Conservation (phyloP, 2,329 filamentous ascomycete species). For the Aspergillus flavus region DNA sequence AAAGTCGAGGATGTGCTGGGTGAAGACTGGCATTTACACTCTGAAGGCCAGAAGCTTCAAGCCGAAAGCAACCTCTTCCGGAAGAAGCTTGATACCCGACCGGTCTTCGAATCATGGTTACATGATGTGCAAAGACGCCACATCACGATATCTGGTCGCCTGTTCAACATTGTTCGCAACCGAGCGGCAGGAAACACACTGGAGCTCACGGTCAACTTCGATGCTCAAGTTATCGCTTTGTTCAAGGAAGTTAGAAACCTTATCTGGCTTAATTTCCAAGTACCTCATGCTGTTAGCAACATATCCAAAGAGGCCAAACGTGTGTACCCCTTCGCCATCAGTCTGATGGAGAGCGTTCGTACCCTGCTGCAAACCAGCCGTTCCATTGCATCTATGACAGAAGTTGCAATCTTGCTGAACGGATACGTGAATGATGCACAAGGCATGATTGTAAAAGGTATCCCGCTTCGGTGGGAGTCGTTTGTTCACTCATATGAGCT, state of each 20-base stretch:
- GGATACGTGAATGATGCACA: slow-evolving; percentile 93
- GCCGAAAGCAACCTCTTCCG: slow-evolving; percentile 91
- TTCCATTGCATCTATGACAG: slow-evolving; percentile 80
- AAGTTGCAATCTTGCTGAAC: slow-evolving; percentile 83
- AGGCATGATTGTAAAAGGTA: slow-evolving; percentile 77
- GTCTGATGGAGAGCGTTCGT: slow-evolving; percentile 97
- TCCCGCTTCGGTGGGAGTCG: slow-evolving; percentile 93
- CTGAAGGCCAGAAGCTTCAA: slow-evolving; percentile 91
- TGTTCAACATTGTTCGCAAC: slow-evolving; percentile 88
- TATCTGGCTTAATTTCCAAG: slow-evolving; percentile 89
- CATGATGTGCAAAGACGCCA: slow-evolving; percentile 86
- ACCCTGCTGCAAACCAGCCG: slow-evolving; percentile 87
- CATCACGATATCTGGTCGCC: slow-evolving; percentile 85
- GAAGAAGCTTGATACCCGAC: slow-evolving; percentile 90
- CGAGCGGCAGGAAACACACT: slow-evolving; percentile 86
- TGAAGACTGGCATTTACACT: slow-evolving; percentile 89
- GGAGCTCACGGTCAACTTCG: slow-evolving; percentile 93
- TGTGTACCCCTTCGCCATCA: slow-evolving; percentile 97
- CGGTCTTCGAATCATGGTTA: slow-evolving; percentile 95
- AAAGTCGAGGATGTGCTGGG: slow-evolving; percentile 98
- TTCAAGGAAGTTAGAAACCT: slow-evolving; percentile 99
- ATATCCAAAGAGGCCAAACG: slow-evolving; percentile 98
- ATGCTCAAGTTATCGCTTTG: slow-evolving; percentile 92
- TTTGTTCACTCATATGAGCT: slow-evolving; percentile 97
- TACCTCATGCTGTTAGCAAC: slow-evolving; percentile 91